Conservation (phyloP, 1,139 yeast species). For the Saccharomycopsis phalli region DNA sequence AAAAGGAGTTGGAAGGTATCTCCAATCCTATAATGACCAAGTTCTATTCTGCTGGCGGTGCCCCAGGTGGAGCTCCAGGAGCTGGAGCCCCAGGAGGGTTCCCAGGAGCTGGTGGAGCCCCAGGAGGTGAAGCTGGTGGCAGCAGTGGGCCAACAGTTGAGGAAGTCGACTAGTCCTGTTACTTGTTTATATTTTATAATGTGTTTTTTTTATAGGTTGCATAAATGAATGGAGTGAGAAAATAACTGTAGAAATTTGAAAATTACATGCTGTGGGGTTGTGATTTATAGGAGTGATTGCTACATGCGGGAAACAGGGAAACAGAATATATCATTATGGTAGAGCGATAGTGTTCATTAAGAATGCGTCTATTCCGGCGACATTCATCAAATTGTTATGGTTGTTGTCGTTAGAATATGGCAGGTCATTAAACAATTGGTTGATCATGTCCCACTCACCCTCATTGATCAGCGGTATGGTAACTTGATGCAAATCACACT, state of each 20-base stretch:
- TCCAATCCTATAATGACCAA: constrained; percentile 61
- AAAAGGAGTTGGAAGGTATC: constrained; percentile 55
- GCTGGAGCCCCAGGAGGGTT: constrained; percentile 15
- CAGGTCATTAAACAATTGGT: background rate
- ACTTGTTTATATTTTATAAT: background rate
- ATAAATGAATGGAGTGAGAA: background rate
- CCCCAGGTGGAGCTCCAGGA: constrained; percentile 35
- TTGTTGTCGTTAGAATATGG: too few relatives aligned
- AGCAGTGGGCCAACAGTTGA: constrained; percentile 18
- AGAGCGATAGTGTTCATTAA: too few relatives aligned
- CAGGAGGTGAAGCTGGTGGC: constrained; percentile 5
- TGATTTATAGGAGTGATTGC: too few relatives aligned
- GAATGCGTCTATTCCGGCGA: too few relatives aligned
- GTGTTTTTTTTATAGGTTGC: background rate
- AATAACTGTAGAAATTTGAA: too few relatives aligned
- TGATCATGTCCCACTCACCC: background rate
- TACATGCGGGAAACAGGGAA: too few relatives aligned
- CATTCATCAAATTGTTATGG: too few relatives aligned
- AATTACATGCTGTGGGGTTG: too few relatives aligned
- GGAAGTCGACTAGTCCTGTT: constrained; percentile 15
- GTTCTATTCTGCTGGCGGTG: constrained; percentile 54
- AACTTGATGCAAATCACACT: too few relatives aligned
- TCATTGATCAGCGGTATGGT: background rate
- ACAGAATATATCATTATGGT: too few relatives aligned
- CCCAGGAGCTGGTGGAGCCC: constrained; percentile 13